These are phyloP conservation scores for Venturia effusa DNA, from an alignment of 2,329 filamentous ascomycete genomes.

Conservation along the genomic window DNA sequence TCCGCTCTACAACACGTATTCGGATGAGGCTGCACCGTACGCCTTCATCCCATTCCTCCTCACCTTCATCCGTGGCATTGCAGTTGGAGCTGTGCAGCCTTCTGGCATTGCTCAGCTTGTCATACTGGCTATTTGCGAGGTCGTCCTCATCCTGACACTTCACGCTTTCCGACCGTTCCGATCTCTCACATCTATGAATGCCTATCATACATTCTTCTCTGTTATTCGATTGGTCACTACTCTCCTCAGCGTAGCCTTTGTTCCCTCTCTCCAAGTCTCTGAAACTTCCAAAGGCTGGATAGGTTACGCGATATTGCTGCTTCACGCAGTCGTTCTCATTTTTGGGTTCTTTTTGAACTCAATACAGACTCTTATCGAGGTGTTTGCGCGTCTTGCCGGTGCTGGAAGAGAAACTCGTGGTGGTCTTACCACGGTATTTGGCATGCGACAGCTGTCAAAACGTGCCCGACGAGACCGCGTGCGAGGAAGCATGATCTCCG, in stretches of 20 bases:
- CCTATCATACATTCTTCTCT: slow-evolving; percentile 82
- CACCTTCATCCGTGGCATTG: slow-evolving; percentile 76
- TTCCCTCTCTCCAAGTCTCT: slow-evolving; percentile 67
- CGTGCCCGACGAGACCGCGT: not conserved
- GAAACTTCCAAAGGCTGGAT: slow-evolving; percentile 86
- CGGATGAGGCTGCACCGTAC: slow-evolving; percentile 83
- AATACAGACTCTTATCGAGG: slow-evolving; percentile 80
- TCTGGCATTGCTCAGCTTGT: slow-evolving; percentile 91
- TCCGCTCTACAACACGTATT: slow-evolving; percentile 94
- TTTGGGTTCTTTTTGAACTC: slow-evolving; percentile 93
- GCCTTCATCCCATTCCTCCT: slow-evolving; percentile 78
- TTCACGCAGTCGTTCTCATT: slow-evolving; percentile 75
- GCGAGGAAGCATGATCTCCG: slow-evolving; percentile 20
- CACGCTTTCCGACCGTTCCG: slow-evolving; percentile 87
- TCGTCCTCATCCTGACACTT: slow-evolving; percentile 76
- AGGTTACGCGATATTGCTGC: slow-evolving; percentile 77
- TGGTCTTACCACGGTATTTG: slow-evolving; percentile 76
- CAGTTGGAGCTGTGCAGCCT: slow-evolving; percentile 84
- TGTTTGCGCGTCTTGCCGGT: slow-evolving; percentile 69
- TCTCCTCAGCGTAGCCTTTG: slow-evolving; percentile 56
- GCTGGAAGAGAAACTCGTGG: slow-evolving; percentile 70
- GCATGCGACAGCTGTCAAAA: slow-evolving; percentile 70
- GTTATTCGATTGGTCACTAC: slow-evolving; percentile 60
- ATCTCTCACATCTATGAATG: slow-evolving; percentile 90
- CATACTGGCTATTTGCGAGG: slow-evolving; percentile 84